Conservation (phyloP, 2,329 filamentous ascomycete species). For the Aspergillus fructus region DNA sequence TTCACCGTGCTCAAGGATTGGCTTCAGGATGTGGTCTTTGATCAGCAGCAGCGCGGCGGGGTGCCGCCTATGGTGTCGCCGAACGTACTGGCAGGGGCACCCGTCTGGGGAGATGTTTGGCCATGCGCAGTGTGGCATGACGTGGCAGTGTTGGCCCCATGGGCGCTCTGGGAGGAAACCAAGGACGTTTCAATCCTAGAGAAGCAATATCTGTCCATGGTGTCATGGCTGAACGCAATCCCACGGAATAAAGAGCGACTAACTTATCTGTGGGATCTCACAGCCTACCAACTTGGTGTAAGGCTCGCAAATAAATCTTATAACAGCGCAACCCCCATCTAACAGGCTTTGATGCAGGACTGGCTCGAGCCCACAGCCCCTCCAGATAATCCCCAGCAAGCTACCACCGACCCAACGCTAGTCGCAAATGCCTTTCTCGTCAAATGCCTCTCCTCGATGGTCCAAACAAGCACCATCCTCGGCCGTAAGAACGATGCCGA, state of each 20-base stretch:
- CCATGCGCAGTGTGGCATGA: constrained; percentile 42
- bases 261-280: constrained; percentile 33
- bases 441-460: constrained; percentile 31
- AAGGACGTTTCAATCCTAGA: constrained; percentile 35
- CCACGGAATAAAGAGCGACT: background rate
- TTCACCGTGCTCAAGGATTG: constrained; percentile 51
- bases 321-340: background rate
- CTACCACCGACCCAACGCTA: constrained; percentile 31
- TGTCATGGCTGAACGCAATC: background rate
- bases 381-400: constrained; percentile 30
- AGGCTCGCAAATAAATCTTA: too few species aligned
- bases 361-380: constrained; percentile 44
- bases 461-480: constrained; percentile 26
- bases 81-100: constrained; percentile 15
- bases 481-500: constrained; percentile 17
- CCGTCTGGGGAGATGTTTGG: constrained; percentile 5
- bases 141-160: constrained; percentile 37
- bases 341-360: constrained; percentile 15
- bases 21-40: constrained; percentile 48
- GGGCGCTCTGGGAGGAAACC: constrained; percentile 33
- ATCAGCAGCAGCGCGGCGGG: constrained; percentile 27
- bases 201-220: constrained; percentile 36
- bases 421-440: constrained; percentile 43
- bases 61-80: constrained; percentile 35
- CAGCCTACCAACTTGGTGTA: constrained; percentile 35